Evolutionary conservation across 2,329 filamentous ascomycete genomes (phyloP), one percentile per base, ranked within the genome.

Genomic region (Phyllosticta citrichinensis): DNA sequence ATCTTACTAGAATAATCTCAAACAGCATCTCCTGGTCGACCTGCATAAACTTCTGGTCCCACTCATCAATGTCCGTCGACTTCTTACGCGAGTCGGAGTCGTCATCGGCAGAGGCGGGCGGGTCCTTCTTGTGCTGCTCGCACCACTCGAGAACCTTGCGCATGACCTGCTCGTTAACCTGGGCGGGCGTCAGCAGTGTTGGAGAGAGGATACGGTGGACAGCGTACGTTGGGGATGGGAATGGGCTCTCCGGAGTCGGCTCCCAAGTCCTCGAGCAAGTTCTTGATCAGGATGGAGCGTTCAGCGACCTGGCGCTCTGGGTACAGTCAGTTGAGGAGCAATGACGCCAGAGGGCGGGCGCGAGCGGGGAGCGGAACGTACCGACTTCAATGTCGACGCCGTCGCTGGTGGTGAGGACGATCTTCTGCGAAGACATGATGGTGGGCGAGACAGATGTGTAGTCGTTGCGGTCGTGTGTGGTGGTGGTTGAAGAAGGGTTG

Each of bases 41-140:
- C 77, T 97, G 93, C 94, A 99, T 97, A 77, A 97, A 99, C 79
- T 99, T 99, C 77, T 97, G 93, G 69, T 99, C 94, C 94, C 94
- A 99, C 77, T 99, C 94, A 63, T 97, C 94, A 66, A 99, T 99
- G 69, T 99, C 94, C 55, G 94, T 97, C 1, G 92, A 96, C 85
- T 96, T 97, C 83, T 97, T 97, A 68, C 94, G 90, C 57, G 87
- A 91, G 70, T 97, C 93, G 64, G 88, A 88, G 69, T 99, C 91
- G 63, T 96, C 94, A 64, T 97, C 93, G 69, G 86, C 84, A 59
- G 87, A 81, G 64, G 86, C 83, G n/a, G 86, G 81, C 50, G 94
- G 91, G 71, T 99, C 94, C 74, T 86, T 85, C 75, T 89, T 89
- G 83, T 99, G 94, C 74, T 97, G 91, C 66, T 89, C 85, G 80